phyloP scores from a whole-genome alignment of 495 filamentous ascomycete species.

The Hypoxylon fuscum region DNA sequence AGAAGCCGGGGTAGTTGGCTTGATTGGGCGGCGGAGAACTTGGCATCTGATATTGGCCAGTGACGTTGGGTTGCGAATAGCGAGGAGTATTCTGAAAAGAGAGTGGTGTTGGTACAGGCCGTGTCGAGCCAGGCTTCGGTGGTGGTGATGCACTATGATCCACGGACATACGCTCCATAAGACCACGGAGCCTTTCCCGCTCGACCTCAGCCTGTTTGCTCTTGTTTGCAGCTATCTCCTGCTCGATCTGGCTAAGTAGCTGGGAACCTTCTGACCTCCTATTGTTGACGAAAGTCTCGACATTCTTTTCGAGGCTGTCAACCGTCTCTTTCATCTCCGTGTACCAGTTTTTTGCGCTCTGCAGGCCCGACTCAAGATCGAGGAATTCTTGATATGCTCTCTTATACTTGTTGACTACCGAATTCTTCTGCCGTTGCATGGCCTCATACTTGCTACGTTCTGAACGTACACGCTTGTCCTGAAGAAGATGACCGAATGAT shows the following conservation, averaged over 20 bases:
- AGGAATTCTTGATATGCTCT: constrained; percentile 92
- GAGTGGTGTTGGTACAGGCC: constrained; percentile 58
- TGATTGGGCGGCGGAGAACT: constrained; percentile 60
- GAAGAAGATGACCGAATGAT: constrained; percentile 85
- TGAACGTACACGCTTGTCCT: constrained; percentile 91
- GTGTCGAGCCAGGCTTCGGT: constrained; percentile 55
- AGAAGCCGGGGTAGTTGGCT: constrained; percentile 46
- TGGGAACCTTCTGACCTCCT: constrained; percentile 90
- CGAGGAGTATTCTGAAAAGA: constrained; percentile 49
- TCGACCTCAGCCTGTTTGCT: constrained; percentile 83
- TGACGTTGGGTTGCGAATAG: constrained; percentile 59
- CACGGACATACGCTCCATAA: constrained; percentile 96
- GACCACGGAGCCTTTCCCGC: constrained; percentile 80
- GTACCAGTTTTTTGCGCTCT: constrained; percentile 91
- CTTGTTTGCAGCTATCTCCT: constrained; percentile 71
- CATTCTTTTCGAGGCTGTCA: constrained; percentile 94
- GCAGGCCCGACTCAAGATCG: constrained; percentile 84
- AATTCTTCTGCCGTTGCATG: constrained; percentile 81
- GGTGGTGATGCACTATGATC: constrained; percentile 61
- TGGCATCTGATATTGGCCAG: constrained; percentile 61
- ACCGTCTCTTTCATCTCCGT: constrained; percentile 95
- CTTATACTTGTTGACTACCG: constrained; percentile 87
- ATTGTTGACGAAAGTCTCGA: constrained; percentile 96
- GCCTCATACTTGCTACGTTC: constrained; percentile 95
- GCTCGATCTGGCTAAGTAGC: constrained; percentile 86